Conservation (phyloP, 257 asterid genomes). For the Cinchona pubescens region DNA sequence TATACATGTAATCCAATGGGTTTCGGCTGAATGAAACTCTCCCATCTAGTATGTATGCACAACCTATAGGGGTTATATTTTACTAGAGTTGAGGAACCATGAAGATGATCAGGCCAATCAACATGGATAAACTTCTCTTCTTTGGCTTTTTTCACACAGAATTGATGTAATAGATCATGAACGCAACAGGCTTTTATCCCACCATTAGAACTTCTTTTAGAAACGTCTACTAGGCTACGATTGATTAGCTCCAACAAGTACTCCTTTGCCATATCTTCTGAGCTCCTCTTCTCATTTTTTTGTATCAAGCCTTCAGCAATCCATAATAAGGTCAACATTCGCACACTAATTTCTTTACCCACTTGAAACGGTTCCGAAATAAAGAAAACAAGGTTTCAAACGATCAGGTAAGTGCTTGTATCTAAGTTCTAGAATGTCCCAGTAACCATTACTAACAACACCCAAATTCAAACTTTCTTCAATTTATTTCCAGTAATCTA, state of each 20-base stretch:
- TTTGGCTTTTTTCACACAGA: background rate
- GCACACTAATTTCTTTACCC: background rate
- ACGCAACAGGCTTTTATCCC: background rate
- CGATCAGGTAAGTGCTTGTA: background rate
- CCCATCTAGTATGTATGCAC: background rate
- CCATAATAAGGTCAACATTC: background rate
- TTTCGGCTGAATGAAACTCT: too few species aligned
- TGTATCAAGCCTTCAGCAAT: background rate
- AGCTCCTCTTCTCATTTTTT: background rate
- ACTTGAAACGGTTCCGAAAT: background rate
- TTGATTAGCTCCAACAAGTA: background rate
- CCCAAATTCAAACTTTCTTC: background rate
- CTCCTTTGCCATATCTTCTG: background rate
- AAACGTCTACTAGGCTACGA: background rate
- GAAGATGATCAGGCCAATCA: background rate
- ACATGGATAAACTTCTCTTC: background rate
- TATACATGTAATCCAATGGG: too few species aligned
- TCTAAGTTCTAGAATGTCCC: background rate
- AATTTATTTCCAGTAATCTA: background rate
- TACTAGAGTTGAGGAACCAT: background rate
- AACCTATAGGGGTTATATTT: background rate
- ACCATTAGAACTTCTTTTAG: background rate
- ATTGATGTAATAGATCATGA: background rate
- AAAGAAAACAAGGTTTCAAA: constrained; percentile 5
- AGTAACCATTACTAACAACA: background rate